Evolutionary conservation across 2,329 filamentous ascomycete species (phyloP).

Genomic region (Ceratocystis eucalypticola): DNA sequence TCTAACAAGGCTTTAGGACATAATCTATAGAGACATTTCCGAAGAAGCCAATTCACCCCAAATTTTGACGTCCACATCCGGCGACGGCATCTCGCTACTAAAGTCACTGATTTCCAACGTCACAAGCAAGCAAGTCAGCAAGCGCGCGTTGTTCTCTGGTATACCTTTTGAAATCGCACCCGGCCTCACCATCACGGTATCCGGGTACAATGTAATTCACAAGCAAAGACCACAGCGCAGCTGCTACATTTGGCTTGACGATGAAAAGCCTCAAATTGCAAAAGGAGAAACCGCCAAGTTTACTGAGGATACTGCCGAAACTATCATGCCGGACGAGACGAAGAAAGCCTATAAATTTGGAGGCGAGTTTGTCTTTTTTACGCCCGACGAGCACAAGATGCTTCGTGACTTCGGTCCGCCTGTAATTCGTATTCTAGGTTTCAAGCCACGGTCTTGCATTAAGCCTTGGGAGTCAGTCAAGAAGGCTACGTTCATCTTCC

Average conservation of each 20-base stretch:
- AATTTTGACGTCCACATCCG: slow-evolving; percentile 51
- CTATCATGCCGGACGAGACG: slow-evolving; percentile 67
- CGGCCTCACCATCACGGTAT: slow-evolving; percentile 73
- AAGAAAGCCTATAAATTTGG: slow-evolving; percentile 95
- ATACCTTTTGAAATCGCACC: slow-evolving; percentile 81
- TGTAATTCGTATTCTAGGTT: slow-evolving; percentile 78
- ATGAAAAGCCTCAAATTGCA: slow-evolving; percentile 73
- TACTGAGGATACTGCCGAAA: slow-evolving; percentile 62
- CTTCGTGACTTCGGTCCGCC: slow-evolving; percentile 72
- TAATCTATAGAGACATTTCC: slow-evolving; percentile 68
- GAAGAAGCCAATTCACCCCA: slow-evolving; percentile 47
- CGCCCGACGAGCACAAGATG: slow-evolving; percentile 64
- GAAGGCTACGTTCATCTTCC: slow-evolving; percentile 85
- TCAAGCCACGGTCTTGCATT: slow-evolving; percentile 65
- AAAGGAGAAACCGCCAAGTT: slow-evolving; percentile 59
- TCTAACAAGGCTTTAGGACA: slow-evolving; percentile 46
- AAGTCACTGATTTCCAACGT: slow-evolving; percentile 74
- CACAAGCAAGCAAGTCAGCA: slow-evolving; percentile 77
- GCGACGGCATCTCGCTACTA: slow-evolving; percentile 65
- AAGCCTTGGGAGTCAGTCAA: slow-evolving; percentile 75
- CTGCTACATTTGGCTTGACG: slow-evolving; percentile 77
- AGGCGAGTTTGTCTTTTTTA: slow-evolving; percentile 76
- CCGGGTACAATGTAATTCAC: slow-evolving; percentile 82
- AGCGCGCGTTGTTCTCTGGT: slow-evolving; percentile 73
- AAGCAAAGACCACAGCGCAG: slow-evolving; percentile 67